Percentiles rank a stretch among this genome's conserved stretches.
Evolutionary conservation across 352 stramenopile species (phyloP).

Genomic region (Phytophthora multivora): DNA sequence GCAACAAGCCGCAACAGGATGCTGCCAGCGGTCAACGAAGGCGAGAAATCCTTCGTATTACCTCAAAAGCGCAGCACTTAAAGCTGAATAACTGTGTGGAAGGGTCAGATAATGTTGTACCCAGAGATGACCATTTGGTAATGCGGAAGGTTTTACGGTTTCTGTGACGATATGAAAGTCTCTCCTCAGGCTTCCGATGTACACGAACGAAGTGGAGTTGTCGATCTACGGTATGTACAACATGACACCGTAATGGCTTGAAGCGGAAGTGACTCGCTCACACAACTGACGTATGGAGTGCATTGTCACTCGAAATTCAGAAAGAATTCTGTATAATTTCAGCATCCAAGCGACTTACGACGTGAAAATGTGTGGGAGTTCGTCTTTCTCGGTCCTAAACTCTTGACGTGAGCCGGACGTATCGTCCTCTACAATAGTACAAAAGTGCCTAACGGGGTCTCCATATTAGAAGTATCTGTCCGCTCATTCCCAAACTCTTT

Average conservation of each 20-base stretch:
- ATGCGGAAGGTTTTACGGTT: too few relatives aligned
- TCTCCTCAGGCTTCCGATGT: neutral
- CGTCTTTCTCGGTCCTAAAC: conserved; percentile 4
- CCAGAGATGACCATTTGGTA: too few relatives aligned
- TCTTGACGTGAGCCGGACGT: neutral
- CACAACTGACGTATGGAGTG: neutral
- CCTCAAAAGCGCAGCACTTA: too few relatives aligned
- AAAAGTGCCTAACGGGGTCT: too few relatives aligned
- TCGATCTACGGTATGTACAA: neutral
- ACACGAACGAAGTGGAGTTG: neutral
- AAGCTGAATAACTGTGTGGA: too few relatives aligned
- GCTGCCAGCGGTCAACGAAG: too few relatives aligned
- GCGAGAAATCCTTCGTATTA: too few relatives aligned
- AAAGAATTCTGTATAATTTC: conserved; percentile 2
- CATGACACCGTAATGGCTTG: neutral
- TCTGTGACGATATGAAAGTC: too few relatives aligned
- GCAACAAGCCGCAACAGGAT: too few relatives aligned
- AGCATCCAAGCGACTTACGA: neutral
- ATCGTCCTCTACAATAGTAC: neutral
- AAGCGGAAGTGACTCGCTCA: neutral
- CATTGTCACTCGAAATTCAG: conserved; percentile 15
- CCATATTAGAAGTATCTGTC: neutral
- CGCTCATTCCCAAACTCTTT: too few relatives aligned
- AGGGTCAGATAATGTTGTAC: too few relatives aligned
- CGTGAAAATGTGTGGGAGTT: neutral